Base-by-base conservation (phyloP, 805 yeast species). In the Metschnikowia continentalis region DNA sequence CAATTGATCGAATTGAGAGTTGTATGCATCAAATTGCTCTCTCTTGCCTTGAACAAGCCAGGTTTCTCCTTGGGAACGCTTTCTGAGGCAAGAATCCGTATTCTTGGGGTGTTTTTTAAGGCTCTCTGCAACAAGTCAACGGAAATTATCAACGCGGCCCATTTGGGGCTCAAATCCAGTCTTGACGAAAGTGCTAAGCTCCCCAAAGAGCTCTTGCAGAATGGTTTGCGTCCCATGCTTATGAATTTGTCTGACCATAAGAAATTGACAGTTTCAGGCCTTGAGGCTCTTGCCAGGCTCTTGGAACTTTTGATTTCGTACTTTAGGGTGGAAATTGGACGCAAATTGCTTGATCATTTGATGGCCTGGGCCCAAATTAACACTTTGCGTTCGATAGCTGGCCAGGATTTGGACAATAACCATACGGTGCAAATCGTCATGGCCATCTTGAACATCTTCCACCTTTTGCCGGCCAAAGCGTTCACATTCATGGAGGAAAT, bases 291-390 rank as follows among this genome's bases (percentile, higher is more conserved):
- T 20, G 95, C 97, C 0, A 75, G 95, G 41, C 74, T 94, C 32
- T 74, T 94, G 39, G 97, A 92, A 62, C 73, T 95, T 20, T 73
- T 94, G 57, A 90, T 92, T 35, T 89, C 95, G 3, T 92, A 94
- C 62, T 94, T 94, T 76, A 87, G 95, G 65, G 97, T 95, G 17
- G 99, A 94, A 66, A 92, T 94, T 57, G 99, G 99, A 32, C 80
- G 90, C 46, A 94, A 94, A 61, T 71, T 94, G 47, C 76, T 95
- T 32, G 98, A 94, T 63, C 99, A 94, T 68, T 74, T 94, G 56
- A 86, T 85, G 80, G 96, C 97, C 0, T 91, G 97, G 96, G 96
- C 97, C 0, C 91, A 88, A 60, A 89, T 94, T 2, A 80, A 81
- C 30, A 80, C 88, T 0, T 67, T 95, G 37, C 83, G 90, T 50